Evolutionary conservation across 2,329 filamentous ascomycete species (phyloP), one percentile per base, ranked within the genome.

Genomic region (Colletotrichum siamense): DNA sequence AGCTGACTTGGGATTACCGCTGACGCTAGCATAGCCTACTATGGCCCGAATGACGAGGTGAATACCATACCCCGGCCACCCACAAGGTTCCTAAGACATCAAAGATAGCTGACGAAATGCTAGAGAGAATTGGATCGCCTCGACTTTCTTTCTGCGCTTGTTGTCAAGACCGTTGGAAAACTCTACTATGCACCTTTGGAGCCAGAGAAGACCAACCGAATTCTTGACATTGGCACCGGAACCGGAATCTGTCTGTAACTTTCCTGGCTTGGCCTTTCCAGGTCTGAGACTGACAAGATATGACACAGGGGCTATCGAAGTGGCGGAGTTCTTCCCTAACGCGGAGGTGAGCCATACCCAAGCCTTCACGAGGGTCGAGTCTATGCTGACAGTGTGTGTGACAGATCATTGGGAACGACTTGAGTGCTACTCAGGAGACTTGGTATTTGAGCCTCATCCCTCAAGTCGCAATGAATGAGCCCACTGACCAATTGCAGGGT

Each of bases 171-270:
- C 8, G 15, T 61, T 16, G 57, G 57, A 8, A 61, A 30, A 7
- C 57, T 61, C 15, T 67, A 68, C 18, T 34, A 57, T 5, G 73
- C 73, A 22, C 73, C 73, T 8, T 3, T 76, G 30, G 22, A 76
- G 12, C 24, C 44, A 22, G 69, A 63, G 3, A 69, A 69, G 44
- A 57, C 55, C 2, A 69, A 76, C 10, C 85, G 85, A 24, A 88
- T 92, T 22, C 84, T 92, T 13, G 91, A 92, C 79, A 84, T 92
- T 10, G 90, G 91, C 59, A 92, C 90, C 10, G 92, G 92, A 18
- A 92, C 91, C 1, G 92, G 92, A 5, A 91, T 92, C 26, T 61
- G 57, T 61, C 74, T 93, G 92, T 79, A 65, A 3, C 8, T 22
- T 9, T 24, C 22, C 24, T 57, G 22, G 2, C 24, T 28, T 22